Evolutionary conservation across 345 rosid genomes (phyloP).

Genomic region (Ceriops tagal): DNA sequence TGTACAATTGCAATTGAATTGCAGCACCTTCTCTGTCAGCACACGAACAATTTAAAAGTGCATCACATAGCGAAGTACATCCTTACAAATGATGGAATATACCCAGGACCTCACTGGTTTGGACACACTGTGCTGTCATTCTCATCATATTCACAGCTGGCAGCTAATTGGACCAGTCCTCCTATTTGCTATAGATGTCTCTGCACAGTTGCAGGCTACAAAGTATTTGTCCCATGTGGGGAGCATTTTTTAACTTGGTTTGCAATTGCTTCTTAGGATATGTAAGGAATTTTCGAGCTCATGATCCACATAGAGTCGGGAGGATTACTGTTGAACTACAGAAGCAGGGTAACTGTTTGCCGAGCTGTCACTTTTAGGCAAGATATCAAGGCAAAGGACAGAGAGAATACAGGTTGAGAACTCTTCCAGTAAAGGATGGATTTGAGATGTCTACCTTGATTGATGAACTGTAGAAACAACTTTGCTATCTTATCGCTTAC

Average conservation of each 20-base stretch:
- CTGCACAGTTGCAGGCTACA: background rate
- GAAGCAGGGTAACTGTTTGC: conserved; percentile 79
- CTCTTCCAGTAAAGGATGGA: no score
- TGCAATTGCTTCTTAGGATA: conserved; percentile 42
- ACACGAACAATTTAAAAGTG: background rate
- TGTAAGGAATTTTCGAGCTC: conserved; percentile 61
- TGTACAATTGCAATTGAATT: background rate
- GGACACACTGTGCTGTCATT: conserved; percentile 62
- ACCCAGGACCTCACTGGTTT: conserved; percentile 45
- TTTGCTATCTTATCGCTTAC: no score
- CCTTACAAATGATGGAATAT: background rate
- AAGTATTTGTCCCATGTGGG: background rate
- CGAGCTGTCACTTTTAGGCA: conserved; percentile 80
- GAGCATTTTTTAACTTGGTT: conserved; percentile 3
- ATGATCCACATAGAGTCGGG: conserved; percentile 87
- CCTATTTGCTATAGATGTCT: conserved; percentile 19
- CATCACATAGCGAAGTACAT: background rate
- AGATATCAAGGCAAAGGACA: conserved; percentile 16
- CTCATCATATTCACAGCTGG: conserved; percentile 53
- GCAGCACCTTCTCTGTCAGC: background rate
- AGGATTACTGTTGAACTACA: conserved; percentile 76
- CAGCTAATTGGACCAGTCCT: conserved; percentile 56
- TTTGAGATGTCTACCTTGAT: no score
- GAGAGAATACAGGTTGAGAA: no score
- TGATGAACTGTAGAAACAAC: no score